Evolutionary conservation across 2,329 filamentous ascomycete genomes (phyloP), one percentile per base, ranked within the genome.

Genomic region (Aspergillus fructus): DNA sequence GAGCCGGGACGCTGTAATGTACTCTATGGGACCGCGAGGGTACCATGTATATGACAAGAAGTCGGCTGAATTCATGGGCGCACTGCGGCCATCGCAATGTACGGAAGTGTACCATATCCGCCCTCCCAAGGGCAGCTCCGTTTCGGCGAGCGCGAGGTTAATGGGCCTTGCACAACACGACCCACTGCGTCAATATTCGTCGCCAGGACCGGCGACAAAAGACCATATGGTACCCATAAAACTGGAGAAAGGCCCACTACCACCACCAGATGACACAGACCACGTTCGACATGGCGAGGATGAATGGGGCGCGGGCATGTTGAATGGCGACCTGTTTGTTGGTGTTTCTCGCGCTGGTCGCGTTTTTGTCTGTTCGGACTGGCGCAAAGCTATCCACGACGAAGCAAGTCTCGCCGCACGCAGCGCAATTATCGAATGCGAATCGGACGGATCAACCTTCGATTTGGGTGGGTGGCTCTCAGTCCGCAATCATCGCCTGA

Each of bases 241-340:
- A 4, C 17, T 74, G 2, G 34, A 43, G 1, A 60, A 61, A n/a
- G 71, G 71, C 3, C 66, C 67, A 6, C 66, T 71, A 5, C 62
- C 65, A 15, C 51, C 59, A 4, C 65, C 66, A 4, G 50, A 42
- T 9, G 65, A 69, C 11, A 58, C 63, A 13, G 61, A 64, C 2
- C 65, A 70, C 46, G 59, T 69, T 2, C 57, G 67, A n/a, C 59
- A 71, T 33, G 66, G 68, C 1, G 72, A 76, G 5, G 75, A 81
- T 47, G 77, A 80, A 61, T 81, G 78, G 78, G 78, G 78, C 17
- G 77, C 78, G 3, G 78, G 78, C 4, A 76, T 79, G 74, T 56
- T 79, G 5, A 58, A 71, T 39, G 76, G 73, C 1, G 62, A 75
- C 19, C 62, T 77, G 21, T 76, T 81, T 59, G 77, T 75, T 1